Evolutionary conservation across 2,329 filamentous ascomycete species (phyloP).

Genomic region (Amauroascus niger): DNA sequence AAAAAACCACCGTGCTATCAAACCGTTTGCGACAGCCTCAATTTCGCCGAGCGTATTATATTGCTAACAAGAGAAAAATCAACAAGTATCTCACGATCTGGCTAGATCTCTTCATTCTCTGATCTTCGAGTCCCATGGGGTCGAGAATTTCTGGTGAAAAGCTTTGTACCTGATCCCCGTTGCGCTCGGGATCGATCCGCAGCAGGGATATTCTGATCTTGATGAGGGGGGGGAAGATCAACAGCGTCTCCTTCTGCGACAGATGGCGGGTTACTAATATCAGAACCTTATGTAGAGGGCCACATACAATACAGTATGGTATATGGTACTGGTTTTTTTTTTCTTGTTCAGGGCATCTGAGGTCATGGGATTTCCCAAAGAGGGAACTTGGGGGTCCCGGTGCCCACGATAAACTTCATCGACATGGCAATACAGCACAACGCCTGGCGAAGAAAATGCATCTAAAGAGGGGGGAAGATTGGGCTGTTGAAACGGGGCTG

Average conservation of each 20-base stretch:
- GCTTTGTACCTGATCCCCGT: neutral
- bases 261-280: neutral
- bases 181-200: neutral
- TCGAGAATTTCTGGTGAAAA: neutral
- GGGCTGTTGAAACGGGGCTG: too few species aligned
- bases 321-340: neutral
- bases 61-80: too few species aligned
- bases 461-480: too few species aligned
- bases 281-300: neutral
- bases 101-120: neutral
- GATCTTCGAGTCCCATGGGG: neutral
- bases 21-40: too few species aligned
- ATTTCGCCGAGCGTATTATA: too few species aligned
- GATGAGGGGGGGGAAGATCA: neutral
- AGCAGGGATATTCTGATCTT: neutral
- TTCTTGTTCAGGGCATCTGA: too few species aligned
- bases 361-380: neutral
- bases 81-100: neutral
- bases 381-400: neutral
- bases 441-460: too few species aligned
- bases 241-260: neutral
- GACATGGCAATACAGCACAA: too few species aligned
- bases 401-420: too few species aligned
- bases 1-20: too few species aligned
- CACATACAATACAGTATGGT: neutral